Evolutionary conservation across 2,329 filamentous ascomycete genomes (phyloP).

Genomic region (Nothophoma quercina): DNA sequence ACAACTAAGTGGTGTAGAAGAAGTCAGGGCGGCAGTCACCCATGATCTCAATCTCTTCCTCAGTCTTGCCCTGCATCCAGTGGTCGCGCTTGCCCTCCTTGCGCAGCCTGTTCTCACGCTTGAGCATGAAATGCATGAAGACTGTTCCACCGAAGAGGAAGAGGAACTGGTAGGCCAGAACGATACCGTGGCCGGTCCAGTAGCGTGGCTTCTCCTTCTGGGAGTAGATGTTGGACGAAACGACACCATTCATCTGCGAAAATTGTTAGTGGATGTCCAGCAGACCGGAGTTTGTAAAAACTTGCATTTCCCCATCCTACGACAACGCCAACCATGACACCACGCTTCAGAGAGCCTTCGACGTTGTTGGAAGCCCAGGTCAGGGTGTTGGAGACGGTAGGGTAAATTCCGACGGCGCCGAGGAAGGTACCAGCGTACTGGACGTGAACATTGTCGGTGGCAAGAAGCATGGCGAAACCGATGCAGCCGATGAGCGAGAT

Average conservation of each 20-base stretch:
- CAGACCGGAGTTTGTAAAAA: no score
- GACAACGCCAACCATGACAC: conserved; percentile 84
- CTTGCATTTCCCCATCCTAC: conserved; percentile 93
- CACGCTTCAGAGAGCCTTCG: conserved; percentile 92
- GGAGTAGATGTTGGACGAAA: conserved; percentile 81
- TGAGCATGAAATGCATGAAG: conserved; percentile 68
- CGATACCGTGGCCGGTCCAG: conserved; percentile 75
- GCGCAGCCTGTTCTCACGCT: conserved; percentile 73
- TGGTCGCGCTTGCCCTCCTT: conserved; percentile 70
- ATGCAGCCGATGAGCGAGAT: conserved; percentile 74
- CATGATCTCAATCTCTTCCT: conserved; percentile 68
- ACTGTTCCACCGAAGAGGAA: conserved; percentile 76
- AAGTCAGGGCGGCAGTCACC: conserved; percentile 77
- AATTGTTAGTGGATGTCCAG: no score
- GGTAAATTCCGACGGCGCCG: conserved; percentile 87
- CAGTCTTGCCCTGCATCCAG: conserved; percentile 70
- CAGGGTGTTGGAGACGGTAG: conserved; percentile 85
- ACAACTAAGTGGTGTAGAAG: conserved; percentile 66
- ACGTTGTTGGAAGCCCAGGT: conserved; percentile 89
- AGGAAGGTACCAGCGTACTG: conserved; percentile 88
- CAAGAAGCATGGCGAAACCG: conserved; percentile 83
- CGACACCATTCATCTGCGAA: conserved; percentile 88
- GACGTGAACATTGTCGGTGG: conserved; percentile 67
- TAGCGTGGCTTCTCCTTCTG: conserved; percentile 68
- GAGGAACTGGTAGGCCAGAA: conserved; percentile 75